phyloP scores from a whole-genome alignment of 257 asterid genomes.

The Mentha longifolia region DNA sequence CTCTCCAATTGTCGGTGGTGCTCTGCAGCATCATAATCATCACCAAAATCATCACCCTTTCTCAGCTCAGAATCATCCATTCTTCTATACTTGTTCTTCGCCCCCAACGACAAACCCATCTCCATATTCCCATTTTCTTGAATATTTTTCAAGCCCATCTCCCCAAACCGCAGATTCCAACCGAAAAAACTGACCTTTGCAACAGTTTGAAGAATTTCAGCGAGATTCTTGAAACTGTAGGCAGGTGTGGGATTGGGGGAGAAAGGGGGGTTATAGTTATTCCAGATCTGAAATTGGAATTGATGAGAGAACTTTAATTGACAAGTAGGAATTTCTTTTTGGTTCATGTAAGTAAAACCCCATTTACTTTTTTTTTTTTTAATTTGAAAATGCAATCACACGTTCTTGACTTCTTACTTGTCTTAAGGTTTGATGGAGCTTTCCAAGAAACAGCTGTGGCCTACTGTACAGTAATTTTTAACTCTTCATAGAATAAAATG shows the following conservation, averaged over 20 bases:
- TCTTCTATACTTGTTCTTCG: slow-evolving; percentile 65
- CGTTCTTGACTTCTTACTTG: slow-evolving; percentile 29
- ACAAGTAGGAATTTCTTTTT: slow-evolving; percentile 33
- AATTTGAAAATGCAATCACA: neutral
- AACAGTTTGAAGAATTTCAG: slow-evolving; percentile 10
- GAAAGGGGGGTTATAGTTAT: neutral
- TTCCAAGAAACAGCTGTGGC: slow-evolving; percentile 31
- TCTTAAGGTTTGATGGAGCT: slow-evolving; percentile 32
- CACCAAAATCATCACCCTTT: slow-evolving; percentile 47
- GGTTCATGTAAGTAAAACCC: slow-evolving; percentile 16
- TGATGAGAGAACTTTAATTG: slow-evolving; percentile 2
- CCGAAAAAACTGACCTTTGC: slow-evolving; percentile 17
- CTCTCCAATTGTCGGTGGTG: slow-evolving; percentile 57
- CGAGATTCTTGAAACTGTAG: slow-evolving; percentile 13
- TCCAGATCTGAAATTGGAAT: slow-evolving; percentile 34
- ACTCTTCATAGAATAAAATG: too few species aligned
- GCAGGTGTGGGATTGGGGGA: neutral
- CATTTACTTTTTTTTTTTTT: neutral
- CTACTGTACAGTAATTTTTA: neutral
- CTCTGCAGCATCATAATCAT: slow-evolving; percentile 49
- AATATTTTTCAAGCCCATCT: slow-evolving; percentile 54
- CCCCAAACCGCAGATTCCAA: slow-evolving; percentile 22
- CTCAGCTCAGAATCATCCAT: slow-evolving; percentile 66
- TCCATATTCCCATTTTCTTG: slow-evolving; percentile 63
- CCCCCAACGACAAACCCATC: slow-evolving; percentile 56